These are phyloP conservation scores for Punctularia strigosozonata DNA, from an alignment of 768 basidiomycete genomes.

Conservation along the genomic window DNA sequence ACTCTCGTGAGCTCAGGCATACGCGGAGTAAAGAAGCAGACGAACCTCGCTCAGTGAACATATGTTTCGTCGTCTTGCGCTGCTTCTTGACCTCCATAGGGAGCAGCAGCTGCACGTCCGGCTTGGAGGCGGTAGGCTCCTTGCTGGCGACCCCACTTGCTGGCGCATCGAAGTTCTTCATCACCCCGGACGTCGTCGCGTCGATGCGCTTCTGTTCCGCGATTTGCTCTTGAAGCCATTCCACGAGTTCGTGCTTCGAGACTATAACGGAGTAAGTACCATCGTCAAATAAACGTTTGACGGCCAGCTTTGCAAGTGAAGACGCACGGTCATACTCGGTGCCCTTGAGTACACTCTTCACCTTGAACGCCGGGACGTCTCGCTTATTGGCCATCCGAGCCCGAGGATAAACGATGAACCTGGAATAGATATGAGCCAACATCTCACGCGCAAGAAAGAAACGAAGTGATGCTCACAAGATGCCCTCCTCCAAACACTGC, in stretches of 20 bases:
- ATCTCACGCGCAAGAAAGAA: background rate
- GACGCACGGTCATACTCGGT: constrained; percentile 61
- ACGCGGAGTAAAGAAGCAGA: background rate
- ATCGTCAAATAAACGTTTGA: background rate
- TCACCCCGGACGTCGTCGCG: constrained; percentile 47
- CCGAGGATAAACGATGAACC: constrained; percentile 40
- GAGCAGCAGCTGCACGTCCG: constrained; percentile 53
- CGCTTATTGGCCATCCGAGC: constrained; percentile 44
- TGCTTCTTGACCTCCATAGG: constrained; percentile 66
- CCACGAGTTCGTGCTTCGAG: constrained; percentile 56
- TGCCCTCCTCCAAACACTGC: constrained; percentile 68
- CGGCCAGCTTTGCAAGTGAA: background rate
- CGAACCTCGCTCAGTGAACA: constrained; percentile 58
- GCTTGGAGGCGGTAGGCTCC: constrained; percentile 17
- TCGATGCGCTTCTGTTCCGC: constrained; percentile 73
- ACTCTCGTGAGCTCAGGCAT: background rate
- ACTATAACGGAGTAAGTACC: constrained; percentile 22
- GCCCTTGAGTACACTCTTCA: constrained; percentile 73
- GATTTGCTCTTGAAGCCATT: constrained; percentile 68
- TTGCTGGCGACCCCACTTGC: constrained; percentile 20
- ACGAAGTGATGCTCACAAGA: constrained; percentile 39
- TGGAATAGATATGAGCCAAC: constrained; percentile 9
- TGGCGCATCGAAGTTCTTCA: constrained; percentile 27
- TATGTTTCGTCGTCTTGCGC: constrained; percentile 57
- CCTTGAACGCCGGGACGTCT: constrained; percentile 63